Conservation (phyloP, 805 yeast species). For the Lachancea cidri region DNA sequence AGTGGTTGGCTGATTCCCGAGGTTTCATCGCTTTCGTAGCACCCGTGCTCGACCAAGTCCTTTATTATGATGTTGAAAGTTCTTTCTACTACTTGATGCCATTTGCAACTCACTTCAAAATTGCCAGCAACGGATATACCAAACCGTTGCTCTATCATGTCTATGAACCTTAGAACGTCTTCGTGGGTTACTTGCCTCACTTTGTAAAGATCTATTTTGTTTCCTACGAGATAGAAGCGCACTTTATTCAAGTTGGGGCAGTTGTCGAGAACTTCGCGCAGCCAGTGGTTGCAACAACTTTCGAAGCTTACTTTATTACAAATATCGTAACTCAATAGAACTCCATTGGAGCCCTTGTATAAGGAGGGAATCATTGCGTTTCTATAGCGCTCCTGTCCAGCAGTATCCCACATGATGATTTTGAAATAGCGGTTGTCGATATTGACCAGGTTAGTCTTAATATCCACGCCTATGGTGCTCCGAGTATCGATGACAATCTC, state of each 20-base stretch:
- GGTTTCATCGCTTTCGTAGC: constrained; percentile 31
- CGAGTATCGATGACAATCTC: constrained; percentile 34
- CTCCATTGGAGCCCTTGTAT: constrained; percentile 44
- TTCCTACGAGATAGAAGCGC: constrained; percentile 42
- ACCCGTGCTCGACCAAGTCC: constrained; percentile 38
- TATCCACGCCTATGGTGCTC: constrained; percentile 44
- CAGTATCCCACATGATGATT: constrained; percentile 46
- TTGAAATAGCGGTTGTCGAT: constrained; percentile 42
- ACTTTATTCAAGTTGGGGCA: constrained; percentile 27
- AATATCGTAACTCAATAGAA: constrained; percentile 41
- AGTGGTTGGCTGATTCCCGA: background rate
- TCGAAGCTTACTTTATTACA: constrained; percentile 36
- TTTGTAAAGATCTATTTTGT: constrained; percentile 36
- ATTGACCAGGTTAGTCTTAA: constrained; percentile 40
- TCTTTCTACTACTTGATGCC: constrained; percentile 35
- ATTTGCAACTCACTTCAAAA: constrained; percentile 45
- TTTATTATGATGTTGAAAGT: constrained; percentile 36
- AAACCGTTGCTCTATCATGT: constrained; percentile 28
- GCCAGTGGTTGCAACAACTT: constrained; percentile 38
- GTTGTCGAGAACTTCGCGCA: constrained; percentile 38
- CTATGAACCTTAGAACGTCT: constrained; percentile 33
- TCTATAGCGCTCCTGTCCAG: constrained; percentile 46
- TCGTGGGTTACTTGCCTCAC: constrained; percentile 37
- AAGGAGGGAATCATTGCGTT: constrained; percentile 41
- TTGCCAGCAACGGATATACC: constrained; percentile 36